Evolutionary conservation across 805 yeast species (phyloP), one percentile per base, ranked within the genome.

Genomic region (Saccharomycopsis javanensis): DNA sequence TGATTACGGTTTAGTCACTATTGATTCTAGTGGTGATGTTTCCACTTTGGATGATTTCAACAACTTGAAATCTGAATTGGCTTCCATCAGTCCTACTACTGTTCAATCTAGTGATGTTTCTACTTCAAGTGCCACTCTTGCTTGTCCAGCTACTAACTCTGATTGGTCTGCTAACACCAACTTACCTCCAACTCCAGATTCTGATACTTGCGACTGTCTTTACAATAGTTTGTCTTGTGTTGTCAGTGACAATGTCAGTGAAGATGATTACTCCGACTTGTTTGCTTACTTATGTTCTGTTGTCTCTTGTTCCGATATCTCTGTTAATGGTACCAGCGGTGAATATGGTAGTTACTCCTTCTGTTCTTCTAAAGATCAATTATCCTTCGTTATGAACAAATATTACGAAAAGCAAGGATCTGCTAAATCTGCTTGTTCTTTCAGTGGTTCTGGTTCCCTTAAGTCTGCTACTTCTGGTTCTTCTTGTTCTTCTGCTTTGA

Each of bases 111-210:
- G 69, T 52, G 72, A 72, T 53, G 70, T 69, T 62, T 60, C 77
- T 23, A 67, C 81, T 38, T 42, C 74, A 25, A 58, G 79, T 15
- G 74, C 79, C 16, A 71, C 79, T 33, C 69, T 82, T 62, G 65
- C 81, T 35, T 86, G 94, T 69, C 92, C 92, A 62, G 73, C 86
- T 18, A 67, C 74, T 35, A 70, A 72, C 57, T 37, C 69, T 8
- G 65, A 79, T 69, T 86, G 94, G 94, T 71, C 71, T 57, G 94
- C 90, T 57, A 69, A 82, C 33, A 75, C 84, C n/a, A 70, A 66
- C 33, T 75, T 86, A 67, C 95, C 95, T 66, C 95, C 94, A 70
- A 83, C 89, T 55, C 95, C 95, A 62, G 78, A 85, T 65, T 68
- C 76, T 54, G 76, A 68, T 51, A 74, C 79, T 57, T 86, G 94